phyloP scores from a whole-genome alignment of 495 filamentous ascomycete genomes.

The Filosporella fistucella region DNA sequence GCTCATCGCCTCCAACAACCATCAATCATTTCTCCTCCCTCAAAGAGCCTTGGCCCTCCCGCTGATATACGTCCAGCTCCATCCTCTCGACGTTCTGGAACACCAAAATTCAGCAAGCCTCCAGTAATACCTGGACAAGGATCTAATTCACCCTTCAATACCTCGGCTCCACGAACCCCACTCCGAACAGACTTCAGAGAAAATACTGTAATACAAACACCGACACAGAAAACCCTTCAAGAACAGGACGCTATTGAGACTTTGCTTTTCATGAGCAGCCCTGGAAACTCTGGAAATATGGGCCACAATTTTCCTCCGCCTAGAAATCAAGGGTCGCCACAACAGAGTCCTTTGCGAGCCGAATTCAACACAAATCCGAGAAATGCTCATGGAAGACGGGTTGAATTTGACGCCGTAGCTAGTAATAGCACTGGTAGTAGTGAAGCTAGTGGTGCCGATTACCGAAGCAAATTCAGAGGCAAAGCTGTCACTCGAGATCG shows the following conservation, averaged over 20 bases:
- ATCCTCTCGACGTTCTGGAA: slow-evolving; percentile 15
- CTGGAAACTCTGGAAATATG: slow-evolving; percentile 60
- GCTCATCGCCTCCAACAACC: slow-evolving; percentile 8
- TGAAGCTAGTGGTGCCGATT: slow-evolving; percentile 13
- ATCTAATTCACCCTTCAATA: slow-evolving; percentile 26
- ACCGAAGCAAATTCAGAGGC: slow-evolving; percentile 3
- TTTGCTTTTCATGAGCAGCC: slow-evolving; percentile 82
- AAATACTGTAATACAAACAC: slow-evolving; percentile 40
- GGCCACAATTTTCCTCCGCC: slow-evolving; percentile 40
- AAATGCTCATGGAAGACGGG: slow-evolving; percentile 26
- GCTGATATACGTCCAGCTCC: slow-evolving; percentile 50
- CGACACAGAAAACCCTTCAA: slow-evolving; percentile 62
- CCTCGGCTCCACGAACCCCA: slow-evolving; percentile 22
- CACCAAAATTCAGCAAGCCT: slow-evolving; percentile 24
- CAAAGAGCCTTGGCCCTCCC: slow-evolving; percentile 50
- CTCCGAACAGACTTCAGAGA: slow-evolving; percentile 15
- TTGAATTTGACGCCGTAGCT: slow-evolving; percentile 27
- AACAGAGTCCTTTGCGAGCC: slow-evolving; percentile 22
- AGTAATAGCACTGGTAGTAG: slow-evolving; percentile 19
- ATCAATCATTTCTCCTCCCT: slow-evolving; percentile 4
- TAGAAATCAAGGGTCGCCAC: slow-evolving; percentile 28
- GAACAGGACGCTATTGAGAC: slow-evolving; percentile 89
- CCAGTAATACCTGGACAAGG: slow-evolving; percentile 21
- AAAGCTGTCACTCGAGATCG: neutral
- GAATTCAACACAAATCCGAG: slow-evolving; percentile 20